Evolutionary conservation across 306 rosid species (phyloP).

Genomic region (Sphenostylis stenocarpa): DNA sequence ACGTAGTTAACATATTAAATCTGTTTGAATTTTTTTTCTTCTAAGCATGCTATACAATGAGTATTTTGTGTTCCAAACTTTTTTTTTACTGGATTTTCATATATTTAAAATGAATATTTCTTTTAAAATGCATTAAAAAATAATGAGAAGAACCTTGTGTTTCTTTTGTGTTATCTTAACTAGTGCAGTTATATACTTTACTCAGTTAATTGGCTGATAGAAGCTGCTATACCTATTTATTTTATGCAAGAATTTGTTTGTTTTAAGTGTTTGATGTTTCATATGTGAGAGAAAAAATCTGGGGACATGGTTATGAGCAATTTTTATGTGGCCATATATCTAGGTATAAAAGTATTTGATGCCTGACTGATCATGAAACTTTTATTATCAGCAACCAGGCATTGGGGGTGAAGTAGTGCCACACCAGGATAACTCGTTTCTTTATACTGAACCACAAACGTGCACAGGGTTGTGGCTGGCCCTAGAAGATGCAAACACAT

Average conservation of each 20-base stretch:
- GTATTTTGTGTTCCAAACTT: slow-evolving; percentile 11
- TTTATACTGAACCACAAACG: slow-evolving; percentile 87
- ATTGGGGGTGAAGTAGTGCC: slow-evolving; percentile 99
- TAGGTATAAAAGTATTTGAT: slow-evolving; percentile 8
- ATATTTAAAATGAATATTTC: not conserved
- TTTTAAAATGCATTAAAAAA: slow-evolving; percentile 17
- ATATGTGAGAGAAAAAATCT: not conserved
- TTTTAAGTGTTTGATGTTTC: not conserved
- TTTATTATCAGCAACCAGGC: slow-evolving; percentile 84
- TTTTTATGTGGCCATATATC: not conserved
- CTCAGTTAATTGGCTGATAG: not conserved
- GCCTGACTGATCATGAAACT: not conserved
- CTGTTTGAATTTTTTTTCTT: slow-evolving; percentile 4
- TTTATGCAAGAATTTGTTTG: not conserved
- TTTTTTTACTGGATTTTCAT: not conserved
- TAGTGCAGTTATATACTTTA: not conserved
- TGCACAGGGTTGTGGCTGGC: slow-evolving; percentile 98
- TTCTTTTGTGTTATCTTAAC: not conserved
- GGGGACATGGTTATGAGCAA: not conserved
- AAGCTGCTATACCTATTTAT: slow-evolving; percentile 9
- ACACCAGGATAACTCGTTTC: slow-evolving; percentile 94
- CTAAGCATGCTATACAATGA: slow-evolving; percentile 1
- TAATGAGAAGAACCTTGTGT: not conserved
- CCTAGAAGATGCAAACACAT: slow-evolving; percentile 78
- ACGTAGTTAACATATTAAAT: not conserved